phyloP scores from a whole-genome alignment of 2,329 filamentous ascomycete genomes.

The Lachnellula suecica region DNA sequence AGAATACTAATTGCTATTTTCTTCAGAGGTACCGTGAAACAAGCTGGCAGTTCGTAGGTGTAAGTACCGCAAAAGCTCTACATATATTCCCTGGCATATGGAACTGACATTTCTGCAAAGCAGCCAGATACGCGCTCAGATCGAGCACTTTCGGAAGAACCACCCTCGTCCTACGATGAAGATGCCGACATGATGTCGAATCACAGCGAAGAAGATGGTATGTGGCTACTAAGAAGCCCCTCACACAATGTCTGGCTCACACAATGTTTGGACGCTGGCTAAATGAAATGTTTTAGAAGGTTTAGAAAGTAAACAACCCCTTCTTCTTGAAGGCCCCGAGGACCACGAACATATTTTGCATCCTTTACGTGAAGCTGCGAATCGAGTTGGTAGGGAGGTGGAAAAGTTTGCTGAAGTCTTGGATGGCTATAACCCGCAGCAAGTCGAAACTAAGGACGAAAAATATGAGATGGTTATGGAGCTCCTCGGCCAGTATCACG shows the following conservation, averaged over 20 bases:
- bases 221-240: constrained; percentile 19
- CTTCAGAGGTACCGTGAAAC: constrained; percentile 29
- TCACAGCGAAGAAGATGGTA: constrained; percentile 28
- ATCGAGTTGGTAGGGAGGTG: constrained; percentile 75
- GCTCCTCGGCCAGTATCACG: constrained; percentile 65
- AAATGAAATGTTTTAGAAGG: neutral
- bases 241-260: neutral
- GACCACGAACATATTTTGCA: constrained; percentile 50
- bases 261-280: neutral
- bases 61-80: constrained; percentile 12
- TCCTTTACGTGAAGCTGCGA: constrained; percentile 62
- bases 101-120: neutral
- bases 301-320: too few species aligned
- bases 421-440: constrained; percentile 67
- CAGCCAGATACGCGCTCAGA: constrained; percentile 28
- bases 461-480: constrained; percentile 66
- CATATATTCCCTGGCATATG: neutral
- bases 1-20: constrained; percentile 16
- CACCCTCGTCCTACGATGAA: constrained; percentile 32
- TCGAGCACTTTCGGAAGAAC: constrained; percentile 31
- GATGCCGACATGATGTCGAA: constrained; percentile 35
- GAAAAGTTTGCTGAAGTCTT: constrained; percentile 83
- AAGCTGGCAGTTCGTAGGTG: constrained; percentile 32
- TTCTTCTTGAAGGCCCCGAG: constrained; percentile 33
- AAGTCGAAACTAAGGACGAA: constrained; percentile 47